Evolutionary conservation across 768 basidiomycete species (phyloP).

Genomic region (Chalciporus chontae): DNA sequence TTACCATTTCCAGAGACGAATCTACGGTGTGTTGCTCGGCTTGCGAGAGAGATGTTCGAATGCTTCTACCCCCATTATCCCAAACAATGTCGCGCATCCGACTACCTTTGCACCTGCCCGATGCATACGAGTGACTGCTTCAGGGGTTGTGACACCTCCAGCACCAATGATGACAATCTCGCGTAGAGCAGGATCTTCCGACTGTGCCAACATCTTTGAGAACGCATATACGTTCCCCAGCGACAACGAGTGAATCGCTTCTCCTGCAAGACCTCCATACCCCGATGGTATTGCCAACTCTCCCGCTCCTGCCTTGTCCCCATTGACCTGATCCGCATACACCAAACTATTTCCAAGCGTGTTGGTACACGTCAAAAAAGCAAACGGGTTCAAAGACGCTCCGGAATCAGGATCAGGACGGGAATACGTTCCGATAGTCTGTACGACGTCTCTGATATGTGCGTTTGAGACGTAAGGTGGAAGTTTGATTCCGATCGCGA

Average conservation of each 20-base stretch:
- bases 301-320: conserved; percentile 6
- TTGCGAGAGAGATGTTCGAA: conserved; percentile 41
- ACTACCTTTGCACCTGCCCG: conserved; percentile 71
- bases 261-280: conserved; percentile 75
- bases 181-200: conserved; percentile 38
- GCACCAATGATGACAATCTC: conserved; percentile 68
- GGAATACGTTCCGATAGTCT: conserved; percentile 42
- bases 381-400: conserved; percentile 44
- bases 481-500: conserved; percentile 75
- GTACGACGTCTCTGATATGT: conserved; percentile 57
- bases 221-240: conserved; percentile 77
- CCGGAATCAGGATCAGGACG: conserved; percentile 6
- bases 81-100: conserved; percentile 57
- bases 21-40: conserved; percentile 1
- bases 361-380: conserved; percentile 79
- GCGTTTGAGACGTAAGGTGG: conserved; percentile 66
- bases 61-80: conserved; percentile 50
- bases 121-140: conserved; percentile 64
- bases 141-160: conserved; percentile 72
- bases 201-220: conserved; percentile 44
- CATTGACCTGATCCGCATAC: conserved; percentile 51
- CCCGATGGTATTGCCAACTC: conserved; percentile 60
- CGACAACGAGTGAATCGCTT: conserved; percentile 68
- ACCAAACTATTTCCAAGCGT: conserved; percentile 70
- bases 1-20: conserved; percentile 4